Evolutionary conservation across 441 rosid genomes (phyloP).

Genomic region (Erodium trifolium): DNA sequence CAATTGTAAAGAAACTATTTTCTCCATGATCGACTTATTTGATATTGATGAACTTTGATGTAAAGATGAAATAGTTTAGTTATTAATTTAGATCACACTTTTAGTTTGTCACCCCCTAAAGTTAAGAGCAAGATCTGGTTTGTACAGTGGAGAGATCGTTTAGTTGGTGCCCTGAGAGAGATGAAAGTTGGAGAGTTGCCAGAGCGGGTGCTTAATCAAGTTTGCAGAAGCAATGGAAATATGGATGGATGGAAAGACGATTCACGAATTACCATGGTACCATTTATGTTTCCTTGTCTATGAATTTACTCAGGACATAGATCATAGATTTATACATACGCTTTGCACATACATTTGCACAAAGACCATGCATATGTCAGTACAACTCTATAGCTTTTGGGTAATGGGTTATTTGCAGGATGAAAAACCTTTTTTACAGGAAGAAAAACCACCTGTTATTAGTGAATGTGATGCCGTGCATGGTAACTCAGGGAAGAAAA

Average conservation of each 20-base stretch:
- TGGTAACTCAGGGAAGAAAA: slow-evolving; percentile 47
- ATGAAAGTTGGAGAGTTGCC: slow-evolving; percentile 55
- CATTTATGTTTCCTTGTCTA: slow-evolving; percentile 22
- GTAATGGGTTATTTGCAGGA: slow-evolving; percentile 38
- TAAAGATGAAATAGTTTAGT: background rate
- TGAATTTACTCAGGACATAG: slow-evolving; percentile 9
- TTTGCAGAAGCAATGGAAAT: slow-evolving; percentile 46
- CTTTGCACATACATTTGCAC: slow-evolving; percentile 14
- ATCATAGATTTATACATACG: background rate
- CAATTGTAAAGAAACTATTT: too few species aligned
- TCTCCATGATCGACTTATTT: too few species aligned
- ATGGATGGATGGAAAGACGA: slow-evolving; percentile 40
- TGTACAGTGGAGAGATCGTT: slow-evolving; percentile 88
- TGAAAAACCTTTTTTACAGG: slow-evolving; percentile 47
- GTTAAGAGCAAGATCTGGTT: slow-evolving; percentile 14
- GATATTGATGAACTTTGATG: too few species aligned
- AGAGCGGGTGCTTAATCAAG: slow-evolving; percentile 40
- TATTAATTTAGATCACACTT: background rate
- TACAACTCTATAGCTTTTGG: slow-evolving; percentile 18
- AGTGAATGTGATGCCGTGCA: slow-evolving; percentile 36
- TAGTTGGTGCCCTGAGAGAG: slow-evolving; percentile 63
- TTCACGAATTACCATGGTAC: slow-evolving; percentile 42
- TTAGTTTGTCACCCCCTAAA: slow-evolving; percentile 4
- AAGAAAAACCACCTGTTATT: slow-evolving; percentile 31
- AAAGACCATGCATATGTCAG: background rate